Base-by-base conservation (phyloP, 345 rosid species). In the Gossypium stocksii region DNA sequence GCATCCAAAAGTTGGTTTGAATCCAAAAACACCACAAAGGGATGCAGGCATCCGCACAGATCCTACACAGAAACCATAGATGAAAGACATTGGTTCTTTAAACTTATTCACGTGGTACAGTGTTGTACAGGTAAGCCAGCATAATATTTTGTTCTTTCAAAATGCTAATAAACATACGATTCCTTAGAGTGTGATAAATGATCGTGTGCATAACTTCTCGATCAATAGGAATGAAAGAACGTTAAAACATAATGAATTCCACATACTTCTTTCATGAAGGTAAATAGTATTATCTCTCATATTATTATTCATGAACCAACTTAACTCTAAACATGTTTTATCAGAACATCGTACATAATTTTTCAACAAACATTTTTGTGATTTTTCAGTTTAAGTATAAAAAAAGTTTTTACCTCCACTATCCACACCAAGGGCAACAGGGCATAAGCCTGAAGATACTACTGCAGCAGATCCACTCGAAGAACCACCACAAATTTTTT, bases 401-500 rank as follows among this genome's bases (percentile, higher is more conserved):
- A 6, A 12, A 34, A 15, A 1, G 1, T 52, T 12, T 48, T 78
- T 77, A 90, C 96, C 96, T 86, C 96, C 96, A 0, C 96, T 93
- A 53, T 90, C 96, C 64, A 90, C 96, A 17, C 96, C 96, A 52
- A 90, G 96, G 51, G 96, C 88, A 9, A 76, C 88, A 3, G 96
- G 93, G 77, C 96, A 90, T 48, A 90, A 73, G 46, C 96, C 93
- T 59, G 93, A 88, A 19, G 93, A 80, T 17, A 90, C 96, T 7
- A 80, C 90, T 11, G 96, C 96, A 56, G 96, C 96, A 53, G 93
- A 90, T 73, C 93, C 96, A 73, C 96, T 83, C 0, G 96, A 90
- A 19, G 96, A 90, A 17, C 96, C 96, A 13, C 96, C 96, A 0
- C 86, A 7, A 9, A 90, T 86, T 78, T 71, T 86, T 69, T 73